Conservation (phyloP, 2,329 filamentous ascomycete genomes). For the Bipolaris cookei region DNA sequence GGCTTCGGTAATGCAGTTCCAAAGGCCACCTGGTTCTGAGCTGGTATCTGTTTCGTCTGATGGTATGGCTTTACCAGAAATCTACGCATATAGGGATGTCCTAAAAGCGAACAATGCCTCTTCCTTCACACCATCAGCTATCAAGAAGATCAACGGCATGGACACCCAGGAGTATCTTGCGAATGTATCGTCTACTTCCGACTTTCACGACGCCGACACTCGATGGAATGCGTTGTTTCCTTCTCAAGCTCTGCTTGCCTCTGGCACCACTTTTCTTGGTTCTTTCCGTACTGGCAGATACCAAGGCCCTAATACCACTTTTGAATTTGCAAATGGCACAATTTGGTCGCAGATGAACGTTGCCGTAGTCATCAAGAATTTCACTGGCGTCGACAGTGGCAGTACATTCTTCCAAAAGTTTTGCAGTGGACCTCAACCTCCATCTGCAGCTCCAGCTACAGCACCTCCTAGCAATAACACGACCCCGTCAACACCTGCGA, state of each 20-base stretch:
- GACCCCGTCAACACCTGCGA: conserved; percentile 17
- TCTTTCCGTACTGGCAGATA: conserved; percentile 41
- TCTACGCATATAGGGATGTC: conserved; percentile 46
- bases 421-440: conserved; percentile 37
- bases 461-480: conserved; percentile 23
- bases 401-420: conserved; percentile 51
- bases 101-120: conserved; percentile 31
- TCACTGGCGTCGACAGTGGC: conserved; percentile 49
- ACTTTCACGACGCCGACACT: conserved; percentile 50
- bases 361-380: conserved; percentile 40
- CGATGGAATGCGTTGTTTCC: conserved; percentile 51
- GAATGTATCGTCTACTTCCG: conserved; percentile 38
- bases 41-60: conserved; percentile 47
- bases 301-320: conserved; percentile 43
- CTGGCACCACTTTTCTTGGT: conserved; percentile 36
- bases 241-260: conserved; percentile 41
- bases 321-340: conserved; percentile 49
- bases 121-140: conserved; percentile 44
- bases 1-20: conserved; percentile 48
- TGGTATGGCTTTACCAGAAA: conserved; percentile 45
- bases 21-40: conserved; percentile 39
- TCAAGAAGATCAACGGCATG: conserved; percentile 49
- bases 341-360: conserved; percentile 38
- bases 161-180: conserved; percentile 43
- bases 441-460: conserved; percentile 17